Base-by-base conservation (phyloP, 164 flowering plant genomes). In the Macadamia tetraphylla region DNA sequence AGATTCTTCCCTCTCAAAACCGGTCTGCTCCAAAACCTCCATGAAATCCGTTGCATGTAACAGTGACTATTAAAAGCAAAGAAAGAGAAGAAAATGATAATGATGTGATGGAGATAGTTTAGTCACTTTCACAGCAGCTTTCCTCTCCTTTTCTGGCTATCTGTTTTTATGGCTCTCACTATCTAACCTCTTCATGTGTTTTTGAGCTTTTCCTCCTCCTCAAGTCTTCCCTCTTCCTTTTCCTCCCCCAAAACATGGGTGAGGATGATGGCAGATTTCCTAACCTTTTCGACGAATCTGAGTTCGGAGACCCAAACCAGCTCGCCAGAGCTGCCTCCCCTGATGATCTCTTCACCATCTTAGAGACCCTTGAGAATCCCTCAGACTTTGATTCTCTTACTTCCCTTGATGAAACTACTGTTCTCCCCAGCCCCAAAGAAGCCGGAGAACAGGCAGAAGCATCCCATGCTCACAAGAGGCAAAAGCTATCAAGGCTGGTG, bases 331-430 rank as follows among this genome's bases (percentile, higher is more conserved):
- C 72, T 4, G 69, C 74, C n/a, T 72, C 79, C 0, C 74, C 78
- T 1, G 89, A 87, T n/a, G 90, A 93, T 51, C 76, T 90, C 23
- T 93, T 87, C 58, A 82, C 84, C 58, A 68, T 90, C 58, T 76
- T 93, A 7, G 95, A 89, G 75, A 75, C 81, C 51, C 73, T 85
- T 13, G 94, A 85, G 14, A 67, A 70, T 18, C 74, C 67, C 3
- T 60, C 76, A 1, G 84, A 78, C 18, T 72, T 75, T 31, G 42
- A 72, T 35, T 82, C 80, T 6, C 12, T 59, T 2, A 63, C 77
- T 17, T 65, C 80, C 6, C 15, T 75, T 6, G 70, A 77, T 30
- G 77, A 78, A 35, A 31, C 64, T 7, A 35, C 40, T 35, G 40
- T 35, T 35, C 53, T 62, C 14, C 11, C 59, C 49, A 59, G 70